Base-by-base conservation (phyloP, 2,329 filamentous ascomycete species). In the Aspergillus hortae region DNA sequence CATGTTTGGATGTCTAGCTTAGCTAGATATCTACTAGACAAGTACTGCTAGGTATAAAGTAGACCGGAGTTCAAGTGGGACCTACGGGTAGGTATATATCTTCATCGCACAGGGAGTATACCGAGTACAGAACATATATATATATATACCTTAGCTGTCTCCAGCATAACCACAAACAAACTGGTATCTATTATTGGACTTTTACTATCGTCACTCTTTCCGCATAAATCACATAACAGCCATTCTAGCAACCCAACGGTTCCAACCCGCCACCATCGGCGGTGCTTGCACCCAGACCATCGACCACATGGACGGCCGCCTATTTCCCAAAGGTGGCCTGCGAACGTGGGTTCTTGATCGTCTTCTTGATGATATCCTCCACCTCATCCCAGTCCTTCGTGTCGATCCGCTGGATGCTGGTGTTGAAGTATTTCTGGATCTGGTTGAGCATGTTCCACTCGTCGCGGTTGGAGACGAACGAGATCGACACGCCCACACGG, bases 401-500 rank as follows among this genome's bases (percentile, higher is more conserved):
- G 58, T 91, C 85, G 45, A 99, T 83, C 60, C 87, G 86, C 44
- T 90, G 85, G 54, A 96, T 83, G 61, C 91, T 84, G 42, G 94
- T 91, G 52, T 82, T 80, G 72, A 95, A 96, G 69, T 88, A 86
- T 12, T 80, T 74, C 53, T 89, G 86, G 65, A 97, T 99, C n/a
- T 82, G 75, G 61, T 85, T 84, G 44, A 99, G 82, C 62, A 89
- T 88, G 42, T 83, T 71, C 80, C 86, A 97, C 70, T 90, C 94
- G 61, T 82, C 83, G 67, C 86, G 84, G 74, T 95, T 91, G 62
- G 91, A 89, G 48, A 99, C 90, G 63, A 99, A 96, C 59, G 88
- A 95, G 68, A 99, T 92, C 53, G 90, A 92, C 61, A 97, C 94
- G 65, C 94, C 94, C 32, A 97, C 91, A 70, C 92, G 92, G 52